A percentile compares a stretch with the other conserved stretches of the same genome.
Conservation (phyloP, 2,329 filamentous ascomycete genomes). For the Beauveria pseudobassiana region DNA sequence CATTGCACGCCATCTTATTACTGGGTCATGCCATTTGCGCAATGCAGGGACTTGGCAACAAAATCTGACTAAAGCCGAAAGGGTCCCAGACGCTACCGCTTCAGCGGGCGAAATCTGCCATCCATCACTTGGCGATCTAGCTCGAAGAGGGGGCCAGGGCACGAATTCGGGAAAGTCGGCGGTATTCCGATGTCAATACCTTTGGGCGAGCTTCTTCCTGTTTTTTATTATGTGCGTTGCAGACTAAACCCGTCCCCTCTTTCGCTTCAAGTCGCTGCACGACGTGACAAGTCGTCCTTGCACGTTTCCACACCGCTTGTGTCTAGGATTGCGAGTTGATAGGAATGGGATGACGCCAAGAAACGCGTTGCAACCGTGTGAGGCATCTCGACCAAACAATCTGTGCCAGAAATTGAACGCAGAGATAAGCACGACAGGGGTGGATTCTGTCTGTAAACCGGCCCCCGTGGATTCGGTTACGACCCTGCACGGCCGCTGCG, state of each 20-base stretch:
- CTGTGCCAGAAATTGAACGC: no score
- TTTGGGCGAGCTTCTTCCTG: no score
- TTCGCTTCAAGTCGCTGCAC: no score
- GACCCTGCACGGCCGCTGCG: background rate
- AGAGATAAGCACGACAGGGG: no score
- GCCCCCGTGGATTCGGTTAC: constrained; percentile 3
- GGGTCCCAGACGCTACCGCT: background rate
- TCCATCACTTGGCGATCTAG: constrained; percentile 4
- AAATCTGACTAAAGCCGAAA: background rate
- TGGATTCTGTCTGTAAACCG: background rate
- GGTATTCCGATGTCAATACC: no score
- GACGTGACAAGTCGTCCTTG: no score
- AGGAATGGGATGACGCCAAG: no score
- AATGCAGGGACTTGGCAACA: background rate
- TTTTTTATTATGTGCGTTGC: no score
- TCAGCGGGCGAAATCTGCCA: constrained; percentile 3
- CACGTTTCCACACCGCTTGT: no score
- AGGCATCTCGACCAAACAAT: background rate
- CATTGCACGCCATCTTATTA: background rate
- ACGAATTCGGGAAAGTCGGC: background rate
- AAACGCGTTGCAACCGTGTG: no score
- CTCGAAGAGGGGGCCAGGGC: background rate
- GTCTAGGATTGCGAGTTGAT: no score
- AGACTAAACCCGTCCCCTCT: no score
- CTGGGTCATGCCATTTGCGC: background rate